Evolutionary conservation across 2,329 filamentous ascomycete species (phyloP).

Genomic region (Penicillium polonicum): DNA sequence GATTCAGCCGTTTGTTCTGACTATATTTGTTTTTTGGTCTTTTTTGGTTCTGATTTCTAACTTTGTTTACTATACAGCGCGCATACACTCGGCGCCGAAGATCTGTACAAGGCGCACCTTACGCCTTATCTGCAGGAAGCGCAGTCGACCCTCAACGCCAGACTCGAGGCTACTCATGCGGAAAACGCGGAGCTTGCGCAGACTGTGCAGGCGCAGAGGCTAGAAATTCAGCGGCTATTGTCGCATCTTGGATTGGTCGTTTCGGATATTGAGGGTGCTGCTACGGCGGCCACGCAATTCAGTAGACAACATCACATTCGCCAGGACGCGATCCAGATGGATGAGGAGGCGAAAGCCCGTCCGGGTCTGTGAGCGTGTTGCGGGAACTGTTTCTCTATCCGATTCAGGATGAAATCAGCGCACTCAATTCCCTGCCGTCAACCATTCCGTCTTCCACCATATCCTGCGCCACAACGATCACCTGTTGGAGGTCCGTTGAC

Average conservation of each 20-base stretch:
- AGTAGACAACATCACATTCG: constrained; percentile 40
- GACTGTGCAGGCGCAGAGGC: constrained; percentile 53
- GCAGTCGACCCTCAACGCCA: constrained; percentile 49
- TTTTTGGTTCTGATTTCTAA: constrained; percentile 3
- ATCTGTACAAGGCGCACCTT: constrained; percentile 60
- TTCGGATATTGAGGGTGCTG: constrained; percentile 55
- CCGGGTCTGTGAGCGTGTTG: constrained; percentile 25
- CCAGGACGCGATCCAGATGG: constrained; percentile 45
- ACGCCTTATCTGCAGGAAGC: constrained; percentile 55
- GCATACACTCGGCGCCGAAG: constrained; percentile 57
- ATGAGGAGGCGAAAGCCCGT: constrained; percentile 40
- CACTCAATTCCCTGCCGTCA: constrained; percentile 34
- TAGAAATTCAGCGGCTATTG: constrained; percentile 58
- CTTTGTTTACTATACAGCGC: constrained; percentile 42
- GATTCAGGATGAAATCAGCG: constrained; percentile 34
- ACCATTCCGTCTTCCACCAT: constrained; percentile 56
- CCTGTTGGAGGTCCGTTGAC: constrained; percentile 35
- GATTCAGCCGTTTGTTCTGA: not conserved
- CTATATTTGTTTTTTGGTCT: not conserved
- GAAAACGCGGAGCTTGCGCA: constrained; percentile 55
- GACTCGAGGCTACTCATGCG: constrained; percentile 50
- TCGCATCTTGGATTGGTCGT: constrained; percentile 56
- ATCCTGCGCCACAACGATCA: constrained; percentile 48
- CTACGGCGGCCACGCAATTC: constrained; percentile 43
- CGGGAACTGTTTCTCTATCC: not conserved